Evolutionary conservation across 148 eudicot species (phyloP), one percentile per base, ranked within the genome.

Genomic region (Camellia sinensis): DNA sequence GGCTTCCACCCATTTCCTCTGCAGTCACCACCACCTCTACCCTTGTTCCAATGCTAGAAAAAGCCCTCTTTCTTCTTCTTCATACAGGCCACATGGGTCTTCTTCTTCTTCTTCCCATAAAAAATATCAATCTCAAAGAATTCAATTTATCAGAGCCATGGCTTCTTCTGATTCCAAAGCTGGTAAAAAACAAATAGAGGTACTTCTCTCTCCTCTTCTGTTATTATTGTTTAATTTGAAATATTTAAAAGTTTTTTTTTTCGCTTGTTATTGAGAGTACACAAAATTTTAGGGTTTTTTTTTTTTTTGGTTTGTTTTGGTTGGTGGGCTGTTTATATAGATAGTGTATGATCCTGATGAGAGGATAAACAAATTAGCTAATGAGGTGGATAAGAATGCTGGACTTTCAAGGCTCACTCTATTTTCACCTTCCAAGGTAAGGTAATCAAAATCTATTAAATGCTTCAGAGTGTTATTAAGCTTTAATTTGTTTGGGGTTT

Each of bases 371-470:
- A 91, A 86, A 79, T 78, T 92, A 72, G 97, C 97, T 73, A 93
- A 95, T 87, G 91, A 90, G 78, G 93, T 96, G 81, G 97, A 96
- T 86, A 88, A 80, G 83, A 87, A 88, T 29, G 91, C 90, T 82
- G 98, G 95, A 71, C 79, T 96, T 85, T 78, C 92, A 79, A 91
- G 98, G 83, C 97, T 96, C 67, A 88, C 92, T 80, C 89, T 96
- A 72, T 96, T 94, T 81, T 96, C 99, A 73, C 99, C 99, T 90
- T 96, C 98, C 85, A 96, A 96, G 97, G 99, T 93, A 68, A 78
- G 82, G 63, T 69, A 75, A 50, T 79, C 71, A 29, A 5, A 66
- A 61, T 65, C 12, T 13, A 53, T 76, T 59, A 0, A 29, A 29
- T 29, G 68, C 2, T 57, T 44, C 6, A 29, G 7, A 43, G 75